Conservation (phyloP, 2,329 filamentous ascomycete genomes). For the Mycocentrospora acerina region DNA sequence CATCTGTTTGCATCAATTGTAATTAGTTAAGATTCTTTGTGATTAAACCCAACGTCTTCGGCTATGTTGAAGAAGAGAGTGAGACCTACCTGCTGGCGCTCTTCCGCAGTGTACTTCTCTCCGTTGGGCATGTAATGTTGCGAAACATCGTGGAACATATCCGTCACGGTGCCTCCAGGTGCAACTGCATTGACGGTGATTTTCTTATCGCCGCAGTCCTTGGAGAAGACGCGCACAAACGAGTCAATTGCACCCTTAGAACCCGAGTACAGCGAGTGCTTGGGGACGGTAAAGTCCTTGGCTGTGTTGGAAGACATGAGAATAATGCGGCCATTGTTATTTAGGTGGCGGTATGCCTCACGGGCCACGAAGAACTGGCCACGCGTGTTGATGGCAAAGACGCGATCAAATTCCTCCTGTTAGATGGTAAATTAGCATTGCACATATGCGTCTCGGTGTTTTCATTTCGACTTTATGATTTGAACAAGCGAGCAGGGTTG, state of each 20-base stretch:
- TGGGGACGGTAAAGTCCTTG: slow-evolving; percentile 63
- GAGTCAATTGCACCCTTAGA: slow-evolving; percentile 70
- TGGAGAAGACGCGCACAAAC: slow-evolving; percentile 67
- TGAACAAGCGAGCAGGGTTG: too few species aligned
- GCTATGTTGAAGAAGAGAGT: slow-evolving; percentile 50
- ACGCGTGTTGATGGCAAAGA: slow-evolving; percentile 66
- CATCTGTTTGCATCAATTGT: slow-evolving; percentile 43
- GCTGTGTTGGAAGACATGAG: slow-evolving; percentile 71
- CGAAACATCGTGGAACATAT: slow-evolving; percentile 71
- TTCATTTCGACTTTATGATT: too few species aligned
- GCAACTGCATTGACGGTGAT: slow-evolving; percentile 72
- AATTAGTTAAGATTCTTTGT: too few species aligned
- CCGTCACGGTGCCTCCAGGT: slow-evolving; percentile 69
- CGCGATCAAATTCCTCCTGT: slow-evolving; percentile 64
- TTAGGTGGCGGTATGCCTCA: slow-evolving; percentile 67
- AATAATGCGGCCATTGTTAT: slow-evolving; percentile 68
- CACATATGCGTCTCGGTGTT: too few species aligned
- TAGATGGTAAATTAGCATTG: too few species aligned
- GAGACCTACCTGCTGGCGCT: not conserved
- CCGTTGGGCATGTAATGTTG: slow-evolving; percentile 49
- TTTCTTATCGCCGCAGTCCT: slow-evolving; percentile 65
- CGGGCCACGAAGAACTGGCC: slow-evolving; percentile 75
- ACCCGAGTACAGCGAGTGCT: slow-evolving; percentile 69
- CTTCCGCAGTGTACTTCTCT: slow-evolving; percentile 3
- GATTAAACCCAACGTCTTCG: not conserved